Base-by-base conservation (phyloP, 177 flowering plant genomes). In the Vitis hybrid region DNA sequence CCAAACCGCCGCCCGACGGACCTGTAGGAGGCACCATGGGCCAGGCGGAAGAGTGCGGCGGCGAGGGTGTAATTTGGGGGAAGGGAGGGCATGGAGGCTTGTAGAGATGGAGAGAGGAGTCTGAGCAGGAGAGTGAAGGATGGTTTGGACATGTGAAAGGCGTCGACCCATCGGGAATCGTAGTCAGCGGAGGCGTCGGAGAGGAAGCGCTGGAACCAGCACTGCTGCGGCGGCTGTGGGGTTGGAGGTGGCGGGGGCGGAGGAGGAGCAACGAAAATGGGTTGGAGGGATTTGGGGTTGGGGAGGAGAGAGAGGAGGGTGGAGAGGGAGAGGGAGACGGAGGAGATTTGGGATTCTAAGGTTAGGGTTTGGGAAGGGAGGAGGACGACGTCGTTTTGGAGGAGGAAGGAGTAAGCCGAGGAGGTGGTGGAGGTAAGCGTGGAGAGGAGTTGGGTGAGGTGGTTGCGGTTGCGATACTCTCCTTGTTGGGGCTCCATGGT, bases 341-440 rank as follows among this genome's bases (percentile, higher is more conserved):
- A 77, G 32, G 80, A 70, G 56, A 87, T 72, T 49, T 68, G 74
- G 56, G 87, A 76, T 76, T 87, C 84, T 7, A 85, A 80, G 74
- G 86, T 19, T 66, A 80, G 87, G 78, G 84, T 64, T 75, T 88
- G 93, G 72, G 88, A 76, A 4, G 93, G 92, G 68, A 61, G 85
- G 74, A 88, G 93, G 67, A 49, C 72, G 76, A 82, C 83, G 70
- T 88, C 92, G 83, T 87, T 77, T 67, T 72, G 76, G 68, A 75
- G 51, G 76, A 89, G 83, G 85, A 91, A 91, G 49, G 81, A 64
- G 69, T 73, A 72, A 61, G 84, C 76, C 69, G 83, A 69, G 69
- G 86, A 49, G 55, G 77, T 74, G 78, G 88, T 82, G 75, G 86
- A 56, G 72, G 79, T 30, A 64, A 86, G 62, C 67, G 70, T 64